Evolutionary conservation across 2,329 filamentous ascomycete species (phyloP).

Genomic region (Fusarium abutilonis): DNA sequence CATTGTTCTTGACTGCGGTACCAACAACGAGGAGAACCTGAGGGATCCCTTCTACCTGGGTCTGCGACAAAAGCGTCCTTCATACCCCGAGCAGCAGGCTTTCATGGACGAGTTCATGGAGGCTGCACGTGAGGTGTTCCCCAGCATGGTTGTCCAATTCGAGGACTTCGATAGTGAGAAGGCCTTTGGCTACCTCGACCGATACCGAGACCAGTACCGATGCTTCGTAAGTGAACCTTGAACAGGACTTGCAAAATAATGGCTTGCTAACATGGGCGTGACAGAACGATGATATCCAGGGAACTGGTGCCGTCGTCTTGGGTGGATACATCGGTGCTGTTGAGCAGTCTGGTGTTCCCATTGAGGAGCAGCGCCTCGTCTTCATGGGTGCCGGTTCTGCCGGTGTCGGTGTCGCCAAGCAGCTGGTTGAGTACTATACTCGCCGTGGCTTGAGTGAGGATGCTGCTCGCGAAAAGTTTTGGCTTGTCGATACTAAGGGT

Average conservation of each 20-base stretch:
- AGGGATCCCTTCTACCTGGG: conserved; percentile 86
- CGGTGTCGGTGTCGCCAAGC: conserved; percentile 96
- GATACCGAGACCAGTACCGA: conserved; percentile 87
- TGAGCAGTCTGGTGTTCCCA: conserved; percentile 83
- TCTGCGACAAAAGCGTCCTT: conserved; percentile 82
- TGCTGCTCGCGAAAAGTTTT: conserved; percentile 90
- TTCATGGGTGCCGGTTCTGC: conserved; percentile 97
- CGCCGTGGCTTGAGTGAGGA: conserved; percentile 89
- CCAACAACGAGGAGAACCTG: conserved; percentile 72
- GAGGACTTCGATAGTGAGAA: conserved; percentile 95
- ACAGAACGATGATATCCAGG: conserved; percentile 93
- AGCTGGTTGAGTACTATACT: conserved; percentile 97
- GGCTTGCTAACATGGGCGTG: conserved; percentile 22
- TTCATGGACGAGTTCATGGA: conserved; percentile 99
- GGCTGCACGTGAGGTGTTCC: conserved; percentile 79
- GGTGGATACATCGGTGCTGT: conserved; percentile 81
- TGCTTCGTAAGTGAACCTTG: conserved; percentile 70
- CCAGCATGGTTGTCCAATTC: conserved; percentile 82
- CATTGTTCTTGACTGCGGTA: conserved; percentile 74
- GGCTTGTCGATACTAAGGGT: conserved; percentile 96
- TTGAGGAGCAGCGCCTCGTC: conserved; percentile 91
- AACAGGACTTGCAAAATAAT: not conserved
- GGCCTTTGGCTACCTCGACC: conserved; percentile 91
- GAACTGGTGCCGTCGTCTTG: conserved; percentile 93
- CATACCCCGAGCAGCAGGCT: conserved; percentile 80